A percentile compares a stretch with the other conserved stretches of the same genome.
phyloP scores from a whole-genome alignment of 495 filamentous ascomycete genomes.

The Pyrenopolyporus hunteri region DNA sequence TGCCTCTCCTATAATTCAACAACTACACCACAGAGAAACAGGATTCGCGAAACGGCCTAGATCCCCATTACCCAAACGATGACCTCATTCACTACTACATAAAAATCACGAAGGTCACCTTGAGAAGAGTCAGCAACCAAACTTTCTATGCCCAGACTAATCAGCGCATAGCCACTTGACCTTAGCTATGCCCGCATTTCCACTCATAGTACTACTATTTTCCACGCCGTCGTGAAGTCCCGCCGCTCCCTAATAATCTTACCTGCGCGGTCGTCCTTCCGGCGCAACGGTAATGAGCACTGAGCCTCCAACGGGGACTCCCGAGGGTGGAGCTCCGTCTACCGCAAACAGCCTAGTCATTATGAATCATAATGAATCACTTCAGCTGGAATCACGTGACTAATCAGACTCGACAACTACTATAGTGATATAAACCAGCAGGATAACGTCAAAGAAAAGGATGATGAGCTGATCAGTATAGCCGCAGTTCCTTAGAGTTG shows the following conservation, averaged over 20 bases:
- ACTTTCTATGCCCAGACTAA: neutral
- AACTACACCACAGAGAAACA: too few species aligned
- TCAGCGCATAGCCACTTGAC: neutral
- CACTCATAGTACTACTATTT: neutral
- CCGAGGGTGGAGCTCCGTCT: neutral
- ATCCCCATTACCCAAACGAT: neutral
- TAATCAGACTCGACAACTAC: neutral
- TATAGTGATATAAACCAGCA: neutral
- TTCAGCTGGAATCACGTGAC: neutral
- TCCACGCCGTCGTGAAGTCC: neutral
- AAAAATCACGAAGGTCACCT: too few species aligned
- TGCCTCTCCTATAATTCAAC: too few species aligned
- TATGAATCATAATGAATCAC: slow-evolving; percentile 1
- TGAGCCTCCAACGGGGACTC: neutral
- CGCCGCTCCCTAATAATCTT: neutral
- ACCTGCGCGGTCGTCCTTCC: neutral
- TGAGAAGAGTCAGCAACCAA: neutral
- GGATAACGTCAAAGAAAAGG: neutral
- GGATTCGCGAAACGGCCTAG: too few species aligned
- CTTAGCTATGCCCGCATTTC: too few species aligned
- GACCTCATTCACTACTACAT: neutral
- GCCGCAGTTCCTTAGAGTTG: too few species aligned
- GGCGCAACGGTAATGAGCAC: neutral
- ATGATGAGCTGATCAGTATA: neutral
- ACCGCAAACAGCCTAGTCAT: neutral